These are phyloP conservation scores for Chrysopogon serrulatus DNA, from an alignment of 176 grass and related monocot species.

Conservation along the genomic window DNA sequence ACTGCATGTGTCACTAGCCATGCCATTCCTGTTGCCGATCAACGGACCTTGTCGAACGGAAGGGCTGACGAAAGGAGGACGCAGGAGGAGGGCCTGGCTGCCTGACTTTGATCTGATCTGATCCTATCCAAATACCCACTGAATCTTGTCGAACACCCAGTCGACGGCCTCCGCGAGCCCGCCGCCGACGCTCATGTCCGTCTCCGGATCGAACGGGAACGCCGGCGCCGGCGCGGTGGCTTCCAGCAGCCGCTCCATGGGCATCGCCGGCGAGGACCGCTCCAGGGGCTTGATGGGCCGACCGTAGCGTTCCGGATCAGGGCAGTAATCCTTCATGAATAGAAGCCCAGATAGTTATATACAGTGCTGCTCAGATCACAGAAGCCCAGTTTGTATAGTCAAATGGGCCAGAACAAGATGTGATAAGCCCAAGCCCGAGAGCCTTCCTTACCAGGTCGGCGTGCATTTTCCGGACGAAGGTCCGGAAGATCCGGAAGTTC, in stretches of 20 bases:
- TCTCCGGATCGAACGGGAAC: constrained; percentile 52
- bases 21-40: too few relatives aligned
- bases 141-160: constrained; percentile 21
- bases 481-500: constrained; percentile 61
- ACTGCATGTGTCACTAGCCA: neutral
- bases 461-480: constrained; percentile 77
- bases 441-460: constrained; percentile 38
- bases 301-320: constrained; percentile 43
- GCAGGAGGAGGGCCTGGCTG: too few relatives aligned
- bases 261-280: constrained; percentile 42
- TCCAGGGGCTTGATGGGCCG: constrained; percentile 40
- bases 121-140: constrained; percentile 12
- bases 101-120: neutral
- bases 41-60: too few relatives aligned
- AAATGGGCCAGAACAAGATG: neutral
- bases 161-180: constrained; percentile 27
- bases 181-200: constrained; percentile 70
- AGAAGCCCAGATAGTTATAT: neutral
- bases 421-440: neutral
- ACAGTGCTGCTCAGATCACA: too few relatives aligned
- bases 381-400: neutral
- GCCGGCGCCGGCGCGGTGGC: constrained; percentile 37
- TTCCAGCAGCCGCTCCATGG: constrained; percentile 46
- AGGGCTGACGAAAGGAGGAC: too few relatives aligned
- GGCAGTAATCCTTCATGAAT: constrained; percentile 36